Evolutionary conservation across 2,329 filamentous ascomycete species (phyloP), one percentile per base, ranked within the genome.

Genomic region (Biscogniauxia mediterranea): DNA sequence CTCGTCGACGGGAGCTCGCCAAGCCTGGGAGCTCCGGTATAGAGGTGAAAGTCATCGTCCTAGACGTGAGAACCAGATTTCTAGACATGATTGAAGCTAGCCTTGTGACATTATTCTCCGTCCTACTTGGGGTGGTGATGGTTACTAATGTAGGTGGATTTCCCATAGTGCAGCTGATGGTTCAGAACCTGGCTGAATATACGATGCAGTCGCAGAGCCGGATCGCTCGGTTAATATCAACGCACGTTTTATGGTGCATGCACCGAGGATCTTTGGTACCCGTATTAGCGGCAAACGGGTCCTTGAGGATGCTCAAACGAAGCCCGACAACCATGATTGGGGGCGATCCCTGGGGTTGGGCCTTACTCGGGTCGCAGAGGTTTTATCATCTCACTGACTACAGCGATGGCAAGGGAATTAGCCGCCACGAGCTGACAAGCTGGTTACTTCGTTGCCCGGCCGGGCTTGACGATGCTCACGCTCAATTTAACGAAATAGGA

Each of bases 181-280:
- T 74, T 64, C 69, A 71, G 52, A 57, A 59, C 57, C 57, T 72
- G 59, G 64, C 60, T 15, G 71, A 69, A 13, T 72, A 71, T 60
- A 63, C 70, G 20, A 61, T 59, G 38, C 28, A 32, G 3, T 32
- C 28, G 66, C 62, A 11, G 74, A 75, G 19, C 64, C 75, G 59
- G 73, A 74, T 61, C 63, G 62, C 26, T 61, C 69, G 60, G 69
- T 77, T 58, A 66, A 72, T 63, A 56, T 70, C 49, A 76, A 78
- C 65, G 70, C 69, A 26, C 70, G 71, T 26, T 76, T 75, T 70
- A 75, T 74, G 71, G 68, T 74, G 23, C 73, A 71, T 21, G 66
- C 75, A 17, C 74, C 74, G n/a, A 63, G 70, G 5, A 59, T 73
- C 28, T 64, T 64, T 74, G 62, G 63, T 75, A n/a, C 71, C 70